phyloP scores from a whole-genome alignment of 192 early-diverging fungal species.

The Linnemannia exigua region DNA sequence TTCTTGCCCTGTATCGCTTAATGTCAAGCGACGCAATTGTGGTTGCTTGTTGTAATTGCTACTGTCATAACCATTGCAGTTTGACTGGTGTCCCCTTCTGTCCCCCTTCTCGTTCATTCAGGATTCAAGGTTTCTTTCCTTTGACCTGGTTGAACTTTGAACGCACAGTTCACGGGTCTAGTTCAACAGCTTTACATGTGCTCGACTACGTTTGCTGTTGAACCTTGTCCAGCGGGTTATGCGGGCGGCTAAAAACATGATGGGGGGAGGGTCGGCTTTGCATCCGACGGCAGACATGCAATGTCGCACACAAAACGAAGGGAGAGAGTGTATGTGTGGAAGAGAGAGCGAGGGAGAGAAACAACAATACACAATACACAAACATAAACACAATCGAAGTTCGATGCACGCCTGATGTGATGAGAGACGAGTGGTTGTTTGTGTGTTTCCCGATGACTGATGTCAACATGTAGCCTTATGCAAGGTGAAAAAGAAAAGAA shows the following conservation, averaged over 20 bases:
- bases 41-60: too few species aligned
- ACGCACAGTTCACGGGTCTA: background rate
- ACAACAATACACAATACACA: background rate
- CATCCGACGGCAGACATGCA: background rate
- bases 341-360: background rate
- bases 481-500: constrained; percentile 4
- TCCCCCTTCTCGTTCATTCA: background rate
- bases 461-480: background rate
- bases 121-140: background rate
- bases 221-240: background rate
- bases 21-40: too few species aligned
- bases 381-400: background rate
- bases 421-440: background rate
- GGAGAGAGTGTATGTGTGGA: background rate
- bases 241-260: background rate
- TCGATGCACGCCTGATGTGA: background rate
- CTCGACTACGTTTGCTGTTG: background rate
- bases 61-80: background rate
- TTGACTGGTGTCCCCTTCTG: background rate
- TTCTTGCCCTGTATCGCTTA: too few species aligned
- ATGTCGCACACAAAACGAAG: constrained; percentile 4
- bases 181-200: background rate
- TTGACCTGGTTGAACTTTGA: background rate
- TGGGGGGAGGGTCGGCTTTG: background rate
- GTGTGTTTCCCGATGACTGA: background rate